Percentiles rank a stretch among this genome's conserved stretches.
These are phyloP conservation scores for Picea abies DNA, from an alignment of 83 land plant species.

Conservation along the genomic window DNA sequence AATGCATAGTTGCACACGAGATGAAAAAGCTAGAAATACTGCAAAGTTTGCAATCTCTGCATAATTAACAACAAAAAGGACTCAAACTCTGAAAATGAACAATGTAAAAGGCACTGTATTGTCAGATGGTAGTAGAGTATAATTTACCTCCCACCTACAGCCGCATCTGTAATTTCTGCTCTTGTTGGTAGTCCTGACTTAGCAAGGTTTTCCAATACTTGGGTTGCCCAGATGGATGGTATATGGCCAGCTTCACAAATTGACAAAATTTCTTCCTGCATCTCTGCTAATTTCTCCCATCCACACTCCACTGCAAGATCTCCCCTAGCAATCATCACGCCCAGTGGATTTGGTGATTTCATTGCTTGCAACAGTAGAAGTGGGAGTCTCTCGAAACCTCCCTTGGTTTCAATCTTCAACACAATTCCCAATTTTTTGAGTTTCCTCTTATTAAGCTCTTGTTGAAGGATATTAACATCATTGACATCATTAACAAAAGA, in stretches of 20 bases:
- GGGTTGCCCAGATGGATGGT: constrained; percentile 72
- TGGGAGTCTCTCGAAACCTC: constrained; percentile 50
- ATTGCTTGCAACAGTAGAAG: constrained; percentile 55
- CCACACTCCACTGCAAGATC: constrained; percentile 77
- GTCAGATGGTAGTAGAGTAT: background rate
- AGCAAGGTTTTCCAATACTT: constrained; percentile 55
- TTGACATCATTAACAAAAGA: constrained; percentile 53
- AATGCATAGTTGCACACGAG: background rate
- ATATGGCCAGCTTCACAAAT: constrained; percentile 59
- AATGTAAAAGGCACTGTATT: background rate
- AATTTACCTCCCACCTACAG: constrained; percentile 46
- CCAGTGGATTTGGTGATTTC: constrained; percentile 51
- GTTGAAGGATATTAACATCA: constrained; percentile 42
- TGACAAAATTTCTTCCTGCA: constrained; percentile 61
- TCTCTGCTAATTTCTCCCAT: constrained; percentile 57
- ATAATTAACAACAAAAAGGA: background rate
- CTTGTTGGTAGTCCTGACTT: constrained; percentile 65
- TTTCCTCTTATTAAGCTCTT: constrained; percentile 44
- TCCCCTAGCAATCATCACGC: constrained; percentile 76
- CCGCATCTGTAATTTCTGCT: constrained; percentile 70
- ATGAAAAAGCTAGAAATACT: background rate
- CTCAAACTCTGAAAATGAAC: background rate
- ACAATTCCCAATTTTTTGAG: constrained; percentile 43
- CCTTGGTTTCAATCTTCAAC: constrained; percentile 55
- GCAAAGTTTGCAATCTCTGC: background rate